These are phyloP conservation scores for Verticillium dahliae DNA, from an alignment of 2,329 filamentous ascomycete genomes.

Conservation along the genomic window DNA sequence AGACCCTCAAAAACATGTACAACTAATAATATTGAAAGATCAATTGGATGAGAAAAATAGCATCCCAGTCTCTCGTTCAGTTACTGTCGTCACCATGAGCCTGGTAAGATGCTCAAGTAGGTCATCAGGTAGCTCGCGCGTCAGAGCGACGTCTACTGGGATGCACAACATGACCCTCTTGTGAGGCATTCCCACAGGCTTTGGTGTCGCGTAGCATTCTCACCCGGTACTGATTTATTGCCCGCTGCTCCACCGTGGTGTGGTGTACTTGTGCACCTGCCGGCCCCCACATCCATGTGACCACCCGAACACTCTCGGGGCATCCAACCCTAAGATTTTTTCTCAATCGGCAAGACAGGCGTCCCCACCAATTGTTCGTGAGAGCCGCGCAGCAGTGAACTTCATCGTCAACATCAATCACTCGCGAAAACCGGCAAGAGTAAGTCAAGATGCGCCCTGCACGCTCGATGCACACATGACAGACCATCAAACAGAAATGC, in stretches of 20 bases:
- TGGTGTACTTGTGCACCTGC: neutral
- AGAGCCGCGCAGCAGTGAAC: conserved; percentile 7
- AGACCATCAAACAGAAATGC: conserved; percentile 20
- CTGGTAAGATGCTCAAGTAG: neutral
- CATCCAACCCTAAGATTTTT: neutral
- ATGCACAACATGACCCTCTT: too few species aligned
- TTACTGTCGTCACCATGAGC: neutral
- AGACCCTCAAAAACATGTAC: too few species aligned
- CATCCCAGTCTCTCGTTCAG: too few species aligned
- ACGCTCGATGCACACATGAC: neutral
- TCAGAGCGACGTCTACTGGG: neutral
- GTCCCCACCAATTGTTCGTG: neutral
- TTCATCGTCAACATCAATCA: conserved; percentile 22
- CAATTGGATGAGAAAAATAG: too few species aligned
- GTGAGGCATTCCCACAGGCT: neutral
- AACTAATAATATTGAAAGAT: too few species aligned
- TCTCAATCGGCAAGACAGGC: neutral
- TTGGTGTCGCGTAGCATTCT: neutral
- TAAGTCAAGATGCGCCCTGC: conserved; percentile 32
- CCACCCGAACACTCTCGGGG: neutral
- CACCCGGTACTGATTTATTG: neutral
- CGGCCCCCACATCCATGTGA: neutral
- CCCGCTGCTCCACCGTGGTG: neutral
- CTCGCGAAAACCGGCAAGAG: conserved; percentile 51
- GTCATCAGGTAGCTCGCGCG: neutral